Conservation (phyloP, 2,329 filamentous ascomycete species). For the Diaporthe eres region DNA sequence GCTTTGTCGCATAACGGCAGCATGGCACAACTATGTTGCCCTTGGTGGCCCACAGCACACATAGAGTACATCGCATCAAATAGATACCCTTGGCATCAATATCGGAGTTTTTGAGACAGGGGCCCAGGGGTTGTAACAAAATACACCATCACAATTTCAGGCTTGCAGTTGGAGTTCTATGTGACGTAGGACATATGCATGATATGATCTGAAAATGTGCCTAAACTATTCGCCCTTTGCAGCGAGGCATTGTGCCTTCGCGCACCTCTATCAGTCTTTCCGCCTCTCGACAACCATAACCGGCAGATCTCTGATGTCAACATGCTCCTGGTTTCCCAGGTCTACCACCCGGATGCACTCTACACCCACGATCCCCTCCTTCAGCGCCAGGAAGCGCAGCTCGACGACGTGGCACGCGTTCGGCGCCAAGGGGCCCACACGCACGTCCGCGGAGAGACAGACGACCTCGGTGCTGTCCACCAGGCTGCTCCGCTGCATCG, state of each 20-base stretch:
- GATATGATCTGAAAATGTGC: neutral
- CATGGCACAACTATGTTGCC: neutral
- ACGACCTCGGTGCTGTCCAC: conserved; percentile 77
- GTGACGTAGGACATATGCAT: neutral
- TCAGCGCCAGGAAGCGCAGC: conserved; percentile 78
- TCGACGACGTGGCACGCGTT: conserved; percentile 82
- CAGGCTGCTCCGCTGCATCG: conserved; percentile 76
- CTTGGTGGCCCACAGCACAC: conserved; percentile 15
- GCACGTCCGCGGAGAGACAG: conserved; percentile 81
- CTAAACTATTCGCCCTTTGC: conserved; percentile 12
- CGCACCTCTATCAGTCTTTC: conserved; percentile 31
- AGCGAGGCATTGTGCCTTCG: neutral
- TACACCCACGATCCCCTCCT: conserved; percentile 76
- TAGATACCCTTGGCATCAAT: conserved; percentile 28
- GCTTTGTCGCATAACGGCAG: neutral
- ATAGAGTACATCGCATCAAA: conserved; percentile 32
- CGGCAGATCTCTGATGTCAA: conserved; percentile 82
- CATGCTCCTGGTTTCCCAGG: conserved; percentile 80
- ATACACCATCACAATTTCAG: neutral
- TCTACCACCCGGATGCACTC: conserved; percentile 83
- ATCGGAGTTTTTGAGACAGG: neutral
- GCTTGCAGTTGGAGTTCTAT: neutral
- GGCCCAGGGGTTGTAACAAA: neutral
- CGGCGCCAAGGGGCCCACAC: conserved; percentile 80
- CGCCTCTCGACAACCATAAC: conserved; percentile 69